A percentile compares a stretch with the other conserved stretches of the same genome.
Conservation (phyloP, 225 moss, liverwort and hornwort species). For the Neckera pumila region DNA sequence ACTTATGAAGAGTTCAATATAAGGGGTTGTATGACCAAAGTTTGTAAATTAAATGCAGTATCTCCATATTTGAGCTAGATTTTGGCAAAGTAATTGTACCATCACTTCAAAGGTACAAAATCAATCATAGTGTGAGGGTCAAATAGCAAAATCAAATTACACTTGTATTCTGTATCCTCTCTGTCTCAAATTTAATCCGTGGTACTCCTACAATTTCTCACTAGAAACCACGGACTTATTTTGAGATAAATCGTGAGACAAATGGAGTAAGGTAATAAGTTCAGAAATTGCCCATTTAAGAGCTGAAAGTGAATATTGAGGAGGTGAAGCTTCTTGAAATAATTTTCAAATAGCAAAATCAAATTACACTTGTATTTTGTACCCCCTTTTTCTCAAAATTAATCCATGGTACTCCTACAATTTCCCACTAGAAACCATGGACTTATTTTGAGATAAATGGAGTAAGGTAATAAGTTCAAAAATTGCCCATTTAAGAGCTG, state of each 20-base stretch:
- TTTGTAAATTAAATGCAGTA: background rate
- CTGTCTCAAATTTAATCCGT: accelerated
- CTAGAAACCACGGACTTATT: background rate
- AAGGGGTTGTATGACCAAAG: background rate
- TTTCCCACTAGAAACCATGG: too few species aligned
- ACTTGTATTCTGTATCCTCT: background rate
- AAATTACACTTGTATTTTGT: too few species aligned
- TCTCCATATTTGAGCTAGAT: background rate
- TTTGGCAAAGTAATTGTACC: background rate
- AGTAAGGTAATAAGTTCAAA: too few species aligned
- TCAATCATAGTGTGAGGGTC: accelerated
- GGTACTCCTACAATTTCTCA: accelerated
- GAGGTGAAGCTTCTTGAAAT: too few species aligned
- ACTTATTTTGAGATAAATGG: too few species aligned
- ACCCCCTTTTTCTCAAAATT: too few species aligned
- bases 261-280: too few species aligned
- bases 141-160: background rate
- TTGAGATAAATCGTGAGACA: background rate
- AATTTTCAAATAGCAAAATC: too few species aligned
- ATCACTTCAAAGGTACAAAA: background rate
- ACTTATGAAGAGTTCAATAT: accelerated
- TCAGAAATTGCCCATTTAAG: too few species aligned
- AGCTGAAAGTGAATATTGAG: too few species aligned
- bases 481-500: too few species aligned
- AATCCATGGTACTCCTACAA: too few species aligned